Evolutionary conservation across 306 rosid species (phyloP), one percentile per base, ranked within the genome.

Genomic region (Quercus aquifolioides): DNA sequence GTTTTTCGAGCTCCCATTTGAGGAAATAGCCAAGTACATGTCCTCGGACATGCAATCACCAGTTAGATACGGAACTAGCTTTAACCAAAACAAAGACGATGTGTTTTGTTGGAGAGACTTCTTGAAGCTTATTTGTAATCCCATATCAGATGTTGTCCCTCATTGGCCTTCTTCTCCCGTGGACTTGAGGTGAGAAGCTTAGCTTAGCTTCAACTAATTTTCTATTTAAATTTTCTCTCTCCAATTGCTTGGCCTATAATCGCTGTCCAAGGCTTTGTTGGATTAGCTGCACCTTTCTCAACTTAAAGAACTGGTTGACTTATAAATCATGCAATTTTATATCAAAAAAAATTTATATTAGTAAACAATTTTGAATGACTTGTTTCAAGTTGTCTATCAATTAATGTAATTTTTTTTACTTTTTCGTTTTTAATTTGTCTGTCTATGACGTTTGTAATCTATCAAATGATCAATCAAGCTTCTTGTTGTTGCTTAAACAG

Each of bases 101-200:
- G 97, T 94, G 69, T 91, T 91, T 57, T 89, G 87, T 49, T 94
- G 98, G 98, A 92, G 98, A 49, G 98, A 94, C 83, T 94, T 94
- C 87, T 69, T 94, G 89, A 94, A 94, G 88, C 82, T 94, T 19
- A 58, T 78, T 28, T 92, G 93, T 55, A 90, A 91, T 71, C 97
- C 98, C 19, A 17, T 85, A 55, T 85, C 91, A 4, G 82, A 91
- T 28, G 80, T 73, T 28, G 87, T 88, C 52, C 86, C 92, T 25
- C 88, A 86, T 56, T 94, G 98, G 98, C 98, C 98, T 31, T 69
- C 87, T 57, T 89, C 93, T 21, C 98, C 97, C 1, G 55, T 74
- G 6, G 94, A 87, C 83, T 85, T 94, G 41, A 85, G 93, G 98
- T 93, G 15, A 60, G 74, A 19, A 8, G 46, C 46, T 38, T 41